Percentiles rank a stretch among this genome's conserved stretches.
Evolutionary conservation across 495 filamentous ascomycete species (phyloP).

Genomic region (Neurospora sp.): DNA sequence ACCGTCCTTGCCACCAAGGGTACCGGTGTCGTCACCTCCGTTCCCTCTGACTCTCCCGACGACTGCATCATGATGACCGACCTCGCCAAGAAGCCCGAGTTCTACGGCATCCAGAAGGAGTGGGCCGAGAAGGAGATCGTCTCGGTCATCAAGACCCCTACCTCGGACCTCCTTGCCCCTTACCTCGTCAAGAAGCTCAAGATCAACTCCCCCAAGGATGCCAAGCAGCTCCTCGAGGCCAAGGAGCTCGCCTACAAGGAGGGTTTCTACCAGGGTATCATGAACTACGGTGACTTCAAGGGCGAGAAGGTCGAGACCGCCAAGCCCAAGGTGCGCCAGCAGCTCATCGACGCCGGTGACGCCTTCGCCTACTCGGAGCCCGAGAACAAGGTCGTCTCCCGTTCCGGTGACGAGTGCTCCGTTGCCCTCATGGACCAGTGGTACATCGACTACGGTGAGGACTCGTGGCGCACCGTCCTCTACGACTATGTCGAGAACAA

Average conservation of each 20-base stretch:
- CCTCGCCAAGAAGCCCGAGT: conserved; percentile 92
- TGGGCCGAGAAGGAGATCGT: conserved; percentile 85
- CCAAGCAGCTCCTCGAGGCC: conserved; percentile 78
- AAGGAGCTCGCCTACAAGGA: conserved; percentile 96
- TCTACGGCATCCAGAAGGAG: conserved; percentile 92
- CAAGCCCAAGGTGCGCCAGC: conserved; percentile 75
- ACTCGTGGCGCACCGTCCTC: conserved; percentile 61
- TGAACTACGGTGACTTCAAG: conserved; percentile 82
- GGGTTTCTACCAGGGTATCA: conserved; percentile 92
- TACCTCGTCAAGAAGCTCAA: conserved; percentile 85
- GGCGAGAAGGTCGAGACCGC: conserved; percentile 75
- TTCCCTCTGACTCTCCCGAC: conserved; percentile 91
- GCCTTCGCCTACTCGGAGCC: conserved; percentile 93
- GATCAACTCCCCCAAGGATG: conserved; percentile 92
- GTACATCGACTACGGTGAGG: conserved; percentile 93
- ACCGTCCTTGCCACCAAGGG: conserved; percentile 84
- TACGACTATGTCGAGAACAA: conserved; percentile 59
- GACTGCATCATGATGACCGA: conserved; percentile 87
- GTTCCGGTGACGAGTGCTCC: conserved; percentile 69
- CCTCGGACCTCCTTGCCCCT: conserved; percentile 74
- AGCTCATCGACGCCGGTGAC: conserved; percentile 66
- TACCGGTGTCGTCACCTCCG: conserved; percentile 90
- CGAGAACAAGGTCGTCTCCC: conserved; percentile 73
- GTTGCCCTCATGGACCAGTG: conserved; percentile 93
- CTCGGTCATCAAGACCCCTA: conserved; percentile 83